These are phyloP conservation scores for Annulohypoxylon truncatum DNA, from an alignment of 2,329 filamentous ascomycete species.

Conservation along the genomic window DNA sequence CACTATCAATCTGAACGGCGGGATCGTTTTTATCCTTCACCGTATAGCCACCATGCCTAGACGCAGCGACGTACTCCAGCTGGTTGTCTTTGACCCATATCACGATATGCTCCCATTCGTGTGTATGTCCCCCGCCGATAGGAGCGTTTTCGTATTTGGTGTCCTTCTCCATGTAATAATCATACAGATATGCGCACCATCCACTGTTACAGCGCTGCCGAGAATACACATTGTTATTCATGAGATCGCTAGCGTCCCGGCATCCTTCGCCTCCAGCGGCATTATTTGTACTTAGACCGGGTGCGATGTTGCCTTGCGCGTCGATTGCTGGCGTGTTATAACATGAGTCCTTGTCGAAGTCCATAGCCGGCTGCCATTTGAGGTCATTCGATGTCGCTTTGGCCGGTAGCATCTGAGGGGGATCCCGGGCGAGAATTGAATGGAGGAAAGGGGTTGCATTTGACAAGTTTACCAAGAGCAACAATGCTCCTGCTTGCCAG, in stretches of 20 bases:
- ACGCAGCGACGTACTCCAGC: slow-evolving; percentile 12
- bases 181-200: slow-evolving; percentile 56
- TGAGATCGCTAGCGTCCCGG: slow-evolving; percentile 46
- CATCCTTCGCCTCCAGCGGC: slow-evolving; percentile 36
- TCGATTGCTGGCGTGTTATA: slow-evolving; percentile 51
- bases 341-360: slow-evolving; percentile 49
- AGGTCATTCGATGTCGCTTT: slow-evolving; percentile 16
- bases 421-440: background rate
- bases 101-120: slow-evolving; percentile 41
- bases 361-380: slow-evolving; percentile 45
- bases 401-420: background rate
- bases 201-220: slow-evolving; percentile 55
- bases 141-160: slow-evolving; percentile 40
- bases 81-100: background rate
- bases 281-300: background rate
- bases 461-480: background rate
- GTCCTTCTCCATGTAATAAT: slow-evolving; percentile 58
- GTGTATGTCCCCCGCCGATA: slow-evolving; percentile 48
- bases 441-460: background rate
- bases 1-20: slow-evolving; percentile 22
- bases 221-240: slow-evolving; percentile 54
- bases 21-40: slow-evolving; percentile 18
- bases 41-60: slow-evolving; percentile 35
- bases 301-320: slow-evolving; percentile 40
- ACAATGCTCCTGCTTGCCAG: background rate